These are phyloP conservation scores for Calonectria multiphialidica DNA, from an alignment of 2,329 filamentous ascomycete species.

Conservation along the genomic window DNA sequence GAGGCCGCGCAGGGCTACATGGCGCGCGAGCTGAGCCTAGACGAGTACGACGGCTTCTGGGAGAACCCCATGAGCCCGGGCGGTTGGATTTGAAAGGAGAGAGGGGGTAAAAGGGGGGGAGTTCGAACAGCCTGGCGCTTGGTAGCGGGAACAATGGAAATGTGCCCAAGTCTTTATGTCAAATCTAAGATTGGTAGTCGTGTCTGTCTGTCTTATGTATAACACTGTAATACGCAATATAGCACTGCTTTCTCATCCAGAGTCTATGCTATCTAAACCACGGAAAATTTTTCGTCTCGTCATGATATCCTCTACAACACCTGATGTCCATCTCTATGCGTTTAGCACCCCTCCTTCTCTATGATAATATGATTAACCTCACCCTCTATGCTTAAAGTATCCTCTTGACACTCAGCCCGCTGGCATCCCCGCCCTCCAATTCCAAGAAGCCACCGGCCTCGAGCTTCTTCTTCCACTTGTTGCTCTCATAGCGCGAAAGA, in stretches of 20 bases:
- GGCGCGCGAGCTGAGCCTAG: slow-evolving; percentile 30
- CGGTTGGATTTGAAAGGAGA: slow-evolving; percentile 37
- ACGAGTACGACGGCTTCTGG: slow-evolving; percentile 35
- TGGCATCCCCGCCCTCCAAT: slow-evolving; percentile 58
- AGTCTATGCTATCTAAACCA: slow-evolving; percentile 32
- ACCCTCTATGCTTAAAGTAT: slow-evolving; percentile 53
- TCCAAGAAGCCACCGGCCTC: slow-evolving; percentile 68
- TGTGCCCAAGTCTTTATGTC: background rate
- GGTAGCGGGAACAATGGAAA: background rate
- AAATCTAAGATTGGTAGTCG: slow-evolving; percentile 28
- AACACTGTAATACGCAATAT: slow-evolving; percentile 24
- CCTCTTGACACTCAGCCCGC: slow-evolving; percentile 64
- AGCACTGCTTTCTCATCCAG: slow-evolving; percentile 28
- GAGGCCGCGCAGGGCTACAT: slow-evolving; percentile 31
- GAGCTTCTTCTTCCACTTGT: slow-evolving; percentile 81
- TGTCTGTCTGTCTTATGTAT: slow-evolving; percentile 23
- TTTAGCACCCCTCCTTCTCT: background rate
- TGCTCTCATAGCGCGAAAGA: slow-evolving; percentile 78
- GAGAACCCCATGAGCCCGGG: slow-evolving; percentile 37
- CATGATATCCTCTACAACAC: slow-evolving; percentile 23
- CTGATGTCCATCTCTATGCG: slow-evolving; percentile 26
- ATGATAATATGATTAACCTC: slow-evolving; percentile 17
- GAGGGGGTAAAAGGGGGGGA: too few species aligned
- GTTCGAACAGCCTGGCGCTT: background rate
- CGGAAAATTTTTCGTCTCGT: slow-evolving; percentile 31